phyloP scores from a whole-genome alignment of 495 filamentous ascomycete genomes.

The Hyaloscypha bicolor region DNA sequence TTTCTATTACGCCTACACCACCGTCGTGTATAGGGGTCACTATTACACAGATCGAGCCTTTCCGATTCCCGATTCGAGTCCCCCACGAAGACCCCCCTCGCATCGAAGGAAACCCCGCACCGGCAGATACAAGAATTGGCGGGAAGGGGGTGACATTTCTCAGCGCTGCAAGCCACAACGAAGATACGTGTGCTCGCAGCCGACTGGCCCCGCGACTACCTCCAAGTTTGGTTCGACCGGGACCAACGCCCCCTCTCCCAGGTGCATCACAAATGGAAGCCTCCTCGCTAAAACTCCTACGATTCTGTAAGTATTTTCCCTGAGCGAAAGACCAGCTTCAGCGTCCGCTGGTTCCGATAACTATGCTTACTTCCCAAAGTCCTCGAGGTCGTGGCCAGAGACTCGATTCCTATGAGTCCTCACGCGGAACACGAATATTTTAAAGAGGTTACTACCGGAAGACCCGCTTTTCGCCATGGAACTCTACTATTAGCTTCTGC shows the following conservation, averaged over 20 bases:
- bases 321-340: neutral
- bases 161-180: neutral
- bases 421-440: neutral
- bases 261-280: neutral
- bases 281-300: neutral
- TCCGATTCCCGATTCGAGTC: neutral
- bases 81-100: neutral
- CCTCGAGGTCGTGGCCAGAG: slow-evolving; percentile 4
- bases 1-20: neutral
- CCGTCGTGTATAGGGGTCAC: neutral
- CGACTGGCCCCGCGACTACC: neutral
- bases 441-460: neutral
- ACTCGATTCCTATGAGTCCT: neutral
- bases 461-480: neutral
- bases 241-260: neutral
- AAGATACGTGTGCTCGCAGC: neutral
- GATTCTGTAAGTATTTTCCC: slow-evolving; percentile 7
- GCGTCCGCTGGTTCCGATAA: neutral
- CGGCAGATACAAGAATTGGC: neutral
- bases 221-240: neutral
- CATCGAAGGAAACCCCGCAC: neutral
- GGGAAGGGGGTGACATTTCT: neutral
- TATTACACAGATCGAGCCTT: neutral
- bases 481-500: neutral
- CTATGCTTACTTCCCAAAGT: neutral